Evolutionary conservation across 225 moss, liverwort and hornwort species (phyloP).

Genomic region (Rhytidiadelphus loreus): DNA sequence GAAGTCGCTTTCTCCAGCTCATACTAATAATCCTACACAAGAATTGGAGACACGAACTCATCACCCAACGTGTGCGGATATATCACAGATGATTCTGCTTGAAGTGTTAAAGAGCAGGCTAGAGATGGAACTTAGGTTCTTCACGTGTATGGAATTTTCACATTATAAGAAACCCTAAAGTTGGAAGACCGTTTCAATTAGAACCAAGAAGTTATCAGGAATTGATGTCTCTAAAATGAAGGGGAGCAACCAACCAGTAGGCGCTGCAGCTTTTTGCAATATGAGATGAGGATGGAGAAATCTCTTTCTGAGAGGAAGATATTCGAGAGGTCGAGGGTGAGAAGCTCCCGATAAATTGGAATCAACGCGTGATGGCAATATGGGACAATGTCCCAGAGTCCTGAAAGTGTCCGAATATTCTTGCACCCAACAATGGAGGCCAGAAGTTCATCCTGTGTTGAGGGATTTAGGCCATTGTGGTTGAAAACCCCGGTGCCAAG

Average conservation of each 20-base stretch:
- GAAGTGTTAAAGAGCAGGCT: background rate
- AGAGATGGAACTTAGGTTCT: background rate
- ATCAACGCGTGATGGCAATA: constrained; percentile 37
- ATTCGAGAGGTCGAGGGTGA: constrained; percentile 69
- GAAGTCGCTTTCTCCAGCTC: background rate
- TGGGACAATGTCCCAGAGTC: constrained; percentile 68
- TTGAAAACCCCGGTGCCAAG: constrained; percentile 67
- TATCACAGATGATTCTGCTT: background rate
- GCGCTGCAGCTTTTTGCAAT: constrained; percentile 71
- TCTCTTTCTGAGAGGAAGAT: constrained; percentile 49
- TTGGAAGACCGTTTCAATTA: background rate
- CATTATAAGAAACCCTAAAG: background rate
- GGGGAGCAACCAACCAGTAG: constrained; percentile 49
- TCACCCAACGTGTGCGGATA: background rate
- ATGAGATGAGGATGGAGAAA: constrained; percentile 48
- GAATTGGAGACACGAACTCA: background rate
- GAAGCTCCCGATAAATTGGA: constrained; percentile 56
- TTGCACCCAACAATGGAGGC: constrained; percentile 51
- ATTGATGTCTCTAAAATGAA: background rate
- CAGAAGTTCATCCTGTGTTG: constrained; percentile 34
- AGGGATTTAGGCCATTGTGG: constrained; percentile 11
- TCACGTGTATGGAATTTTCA: background rate
- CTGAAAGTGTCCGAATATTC: constrained; percentile 57
- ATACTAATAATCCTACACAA: background rate
- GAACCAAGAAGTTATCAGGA: background rate